Base-by-base conservation (phyloP, 257 asterid genomes). In the Ballota nigra region DNA sequence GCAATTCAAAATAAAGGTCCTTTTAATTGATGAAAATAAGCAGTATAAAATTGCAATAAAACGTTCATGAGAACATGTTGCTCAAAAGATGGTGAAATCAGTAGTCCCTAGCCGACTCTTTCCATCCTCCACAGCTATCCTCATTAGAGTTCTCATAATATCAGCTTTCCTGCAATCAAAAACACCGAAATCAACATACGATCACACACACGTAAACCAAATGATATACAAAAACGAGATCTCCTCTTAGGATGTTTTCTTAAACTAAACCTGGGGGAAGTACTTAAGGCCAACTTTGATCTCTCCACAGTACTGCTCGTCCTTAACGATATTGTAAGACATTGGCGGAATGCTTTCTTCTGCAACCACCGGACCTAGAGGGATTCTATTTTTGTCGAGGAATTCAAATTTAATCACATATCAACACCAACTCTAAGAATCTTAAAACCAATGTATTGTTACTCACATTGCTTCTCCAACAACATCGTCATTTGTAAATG, bases 381-480 rank as follows among this genome's bases (percentile, higher is more conserved):
- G 82, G 59, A 93, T 89, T 11, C 98, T 93, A 69, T 9, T 4
- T 18, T 65, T n/a, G 1, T 18, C 24, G 53, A 31, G 10, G 12
- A 60, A 28, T 24, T 56, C 22, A 56, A 29, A 23, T n/a, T n/a
- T 49, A 56, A 62, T 51, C 77, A 63, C 45, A 53, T 24, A 28
- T 40, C 16, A 41, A 58, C 40, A 53, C 24, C 22, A 58, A 58
- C 9, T 3, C 11, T 26, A 18, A 1, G 2, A n/a, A n/a, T n/a
- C n/a, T 1, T 43, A 43, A 12, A 9, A 29, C 15, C 34, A 51
- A 56, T 57, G 47, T 33, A 20, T 19, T 20, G 49, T 22, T 40
- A 80, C 92, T 87, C 65, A 92, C 98, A 72, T 87, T 68, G 89
- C 87, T 81, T 92, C 93, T 18, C 97, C 97, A 24, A 92, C 66